Evolutionary conservation across 805 yeast genomes (phyloP).

Genomic region (Candida nonsorbophila): DNA sequence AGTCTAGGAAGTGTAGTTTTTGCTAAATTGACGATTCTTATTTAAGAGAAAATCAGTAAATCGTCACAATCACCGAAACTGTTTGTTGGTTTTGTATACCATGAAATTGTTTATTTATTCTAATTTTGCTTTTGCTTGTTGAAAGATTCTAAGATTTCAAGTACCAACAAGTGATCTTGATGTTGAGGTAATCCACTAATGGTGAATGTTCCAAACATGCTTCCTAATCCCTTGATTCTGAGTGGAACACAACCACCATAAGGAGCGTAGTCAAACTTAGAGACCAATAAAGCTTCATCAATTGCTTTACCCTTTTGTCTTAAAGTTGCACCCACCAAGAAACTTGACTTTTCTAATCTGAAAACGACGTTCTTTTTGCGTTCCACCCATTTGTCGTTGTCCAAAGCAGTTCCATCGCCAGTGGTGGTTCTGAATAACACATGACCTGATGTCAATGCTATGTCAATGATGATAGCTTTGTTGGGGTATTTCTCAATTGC

Average conservation of each 20-base stretch:
- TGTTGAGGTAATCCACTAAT: conserved; percentile 53
- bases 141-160: conserved; percentile 19
- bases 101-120: neutral
- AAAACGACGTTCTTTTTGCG: conserved; percentile 45
- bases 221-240: conserved; percentile 27
- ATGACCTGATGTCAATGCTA: conserved; percentile 41
- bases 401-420: conserved; percentile 33
- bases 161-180: conserved; percentile 49
- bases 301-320: conserved; percentile 27
- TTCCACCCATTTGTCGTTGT: conserved; percentile 50
- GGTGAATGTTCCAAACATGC: conserved; percentile 44
- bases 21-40: too few relatives aligned
- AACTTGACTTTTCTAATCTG: conserved; percentile 45
- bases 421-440: conserved; percentile 41
- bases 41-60: too few relatives aligned
- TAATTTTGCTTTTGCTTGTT: too few relatives aligned
- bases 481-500: conserved; percentile 20
- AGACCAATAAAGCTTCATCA: conserved; percentile 33
- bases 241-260: conserved; percentile 59
- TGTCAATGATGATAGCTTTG: conserved; percentile 43
- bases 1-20: too few relatives aligned
- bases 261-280: conserved; percentile 40
- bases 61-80: too few relatives aligned
- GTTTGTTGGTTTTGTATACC: too few relatives aligned
- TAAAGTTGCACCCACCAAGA: conserved; percentile 41